Evolutionary conservation across 257 asterid genomes (phyloP).

Genomic region (Nemophila menziesii): DNA sequence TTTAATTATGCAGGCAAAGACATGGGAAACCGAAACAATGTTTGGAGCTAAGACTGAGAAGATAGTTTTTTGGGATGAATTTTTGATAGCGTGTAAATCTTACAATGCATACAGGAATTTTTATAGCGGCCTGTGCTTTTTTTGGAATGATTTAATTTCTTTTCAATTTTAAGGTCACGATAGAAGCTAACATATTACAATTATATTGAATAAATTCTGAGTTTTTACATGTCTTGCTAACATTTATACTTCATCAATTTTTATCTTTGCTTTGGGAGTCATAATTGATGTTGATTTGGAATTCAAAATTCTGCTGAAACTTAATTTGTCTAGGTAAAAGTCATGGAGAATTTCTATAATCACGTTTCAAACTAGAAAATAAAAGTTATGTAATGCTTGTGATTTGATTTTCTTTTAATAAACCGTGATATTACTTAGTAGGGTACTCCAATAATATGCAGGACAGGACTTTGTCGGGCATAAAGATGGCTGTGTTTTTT

Average conservation of each 20-base stretch:
- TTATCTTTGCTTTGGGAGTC: too few species aligned
- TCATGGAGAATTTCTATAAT: too few species aligned
- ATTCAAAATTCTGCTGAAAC: too few species aligned
- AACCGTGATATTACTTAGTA: too few species aligned
- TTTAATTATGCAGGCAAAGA: constrained; percentile 57
- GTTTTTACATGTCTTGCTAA: neutral
- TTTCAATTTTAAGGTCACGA: constrained; percentile 8
- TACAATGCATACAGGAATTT: constrained; percentile 31
- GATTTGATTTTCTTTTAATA: too few species aligned
- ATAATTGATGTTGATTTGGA: too few species aligned
- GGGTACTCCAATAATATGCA: too few species aligned
- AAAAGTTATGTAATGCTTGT: too few species aligned
- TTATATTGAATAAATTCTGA: neutral
- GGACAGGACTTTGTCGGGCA: too few species aligned
- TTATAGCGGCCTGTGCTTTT: constrained; percentile 25
- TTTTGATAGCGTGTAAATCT: constrained; percentile 22
- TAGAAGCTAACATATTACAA: neutral
- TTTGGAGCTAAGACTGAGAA: constrained; percentile 28
- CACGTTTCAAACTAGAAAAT: too few species aligned
- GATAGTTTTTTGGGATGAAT: constrained; percentile 7
- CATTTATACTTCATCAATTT: neutral
- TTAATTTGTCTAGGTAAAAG: too few species aligned
- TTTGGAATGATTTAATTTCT: constrained; percentile 17
- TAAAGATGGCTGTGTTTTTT: too few species aligned
- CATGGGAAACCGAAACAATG: constrained; percentile 39